Evolutionary conservation across 129 eudicot species (phyloP).

Genomic region (Centrapalus pauciflorus): DNA sequence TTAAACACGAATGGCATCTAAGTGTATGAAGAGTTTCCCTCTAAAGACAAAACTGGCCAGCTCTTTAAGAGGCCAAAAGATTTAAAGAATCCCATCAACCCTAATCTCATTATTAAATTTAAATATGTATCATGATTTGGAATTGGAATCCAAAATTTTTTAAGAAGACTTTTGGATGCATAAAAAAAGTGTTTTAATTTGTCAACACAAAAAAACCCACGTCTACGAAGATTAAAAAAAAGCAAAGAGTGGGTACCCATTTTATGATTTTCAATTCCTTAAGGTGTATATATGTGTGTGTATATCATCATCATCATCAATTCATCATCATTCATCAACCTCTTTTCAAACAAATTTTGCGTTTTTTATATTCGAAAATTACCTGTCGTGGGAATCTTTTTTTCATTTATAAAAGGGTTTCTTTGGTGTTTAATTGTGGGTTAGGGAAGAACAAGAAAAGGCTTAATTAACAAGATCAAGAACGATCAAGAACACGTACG

Average conservation of each 20-base stretch:
- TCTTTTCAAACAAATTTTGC: background rate
- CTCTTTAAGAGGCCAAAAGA: conserved; percentile 36
- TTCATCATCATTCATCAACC: conserved; percentile 13
- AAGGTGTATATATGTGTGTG: no score
- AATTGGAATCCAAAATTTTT: background rate
- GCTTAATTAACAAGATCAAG: conserved; percentile 7
- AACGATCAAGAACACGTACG: background rate
- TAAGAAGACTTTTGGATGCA: conserved; percentile 19
- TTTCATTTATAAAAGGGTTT: conserved; percentile 23
- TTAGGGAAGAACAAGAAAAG: conserved; percentile 10
- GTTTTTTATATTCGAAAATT: conserved; percentile 13
- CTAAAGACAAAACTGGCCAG: conserved; percentile 54
- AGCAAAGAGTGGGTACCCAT: conserved; percentile 30
- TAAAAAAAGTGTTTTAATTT: conserved; percentile 9
- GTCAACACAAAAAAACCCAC: conserved; percentile 38
- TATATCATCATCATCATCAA: background rate
- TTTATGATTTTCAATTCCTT: background rate
- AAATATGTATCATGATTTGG: conserved; percentile 15
- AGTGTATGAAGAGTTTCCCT: conserved; percentile 27
- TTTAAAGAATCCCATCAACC: conserved; percentile 29
- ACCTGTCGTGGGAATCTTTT: conserved; percentile 25
- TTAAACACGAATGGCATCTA: conserved; percentile 19
- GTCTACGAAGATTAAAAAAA: conserved; percentile 21
- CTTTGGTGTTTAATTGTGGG: conserved; percentile 19
- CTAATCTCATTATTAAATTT: conserved; percentile 12